phyloP scores from a whole-genome alignment of 2,329 filamentous ascomycete genomes.

The Thelonectria blattea region DNA sequence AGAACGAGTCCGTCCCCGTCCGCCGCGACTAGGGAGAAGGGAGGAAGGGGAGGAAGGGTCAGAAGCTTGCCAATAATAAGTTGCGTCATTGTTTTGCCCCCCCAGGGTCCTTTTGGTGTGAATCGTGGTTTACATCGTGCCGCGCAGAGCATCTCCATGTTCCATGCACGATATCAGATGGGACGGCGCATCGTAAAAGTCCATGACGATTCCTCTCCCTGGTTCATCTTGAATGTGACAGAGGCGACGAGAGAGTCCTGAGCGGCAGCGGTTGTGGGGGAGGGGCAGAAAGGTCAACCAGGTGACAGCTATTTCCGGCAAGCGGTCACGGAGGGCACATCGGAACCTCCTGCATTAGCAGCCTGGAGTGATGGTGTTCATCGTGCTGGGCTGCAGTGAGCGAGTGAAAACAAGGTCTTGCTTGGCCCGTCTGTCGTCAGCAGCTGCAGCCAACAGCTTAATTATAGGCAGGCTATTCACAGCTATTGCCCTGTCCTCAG shows the following conservation, averaged over 20 bases:
- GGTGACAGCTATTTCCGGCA: not conserved
- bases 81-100: not conserved
- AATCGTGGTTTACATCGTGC: too few relatives aligned
- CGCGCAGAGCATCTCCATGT: too few relatives aligned
- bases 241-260: too few relatives aligned
- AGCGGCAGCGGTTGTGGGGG: too few relatives aligned
- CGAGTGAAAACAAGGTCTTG: not conserved
- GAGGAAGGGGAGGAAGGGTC: not conserved
- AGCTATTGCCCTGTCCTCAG: not conserved
- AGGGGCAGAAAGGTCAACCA: not conserved
- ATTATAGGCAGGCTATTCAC: constrained; percentile 6
- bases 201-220: too few relatives aligned
- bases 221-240: not conserved
- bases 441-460: constrained; percentile 2
- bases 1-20: not conserved
- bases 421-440: not conserved
- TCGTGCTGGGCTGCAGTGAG: too few relatives aligned
- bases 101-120: too few relatives aligned
- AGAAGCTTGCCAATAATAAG: too few relatives aligned
- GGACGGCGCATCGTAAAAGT: too few relatives aligned
- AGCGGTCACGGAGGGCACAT: not conserved
- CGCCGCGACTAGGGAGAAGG: not conserved
- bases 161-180: too few relatives aligned
- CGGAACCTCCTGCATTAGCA: too few relatives aligned
- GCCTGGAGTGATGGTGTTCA: too few relatives aligned